These are phyloP conservation scores for Calycina herbarum DNA, from an alignment of 2,329 filamentous ascomycete genomes.

Conservation along the genomic window DNA sequence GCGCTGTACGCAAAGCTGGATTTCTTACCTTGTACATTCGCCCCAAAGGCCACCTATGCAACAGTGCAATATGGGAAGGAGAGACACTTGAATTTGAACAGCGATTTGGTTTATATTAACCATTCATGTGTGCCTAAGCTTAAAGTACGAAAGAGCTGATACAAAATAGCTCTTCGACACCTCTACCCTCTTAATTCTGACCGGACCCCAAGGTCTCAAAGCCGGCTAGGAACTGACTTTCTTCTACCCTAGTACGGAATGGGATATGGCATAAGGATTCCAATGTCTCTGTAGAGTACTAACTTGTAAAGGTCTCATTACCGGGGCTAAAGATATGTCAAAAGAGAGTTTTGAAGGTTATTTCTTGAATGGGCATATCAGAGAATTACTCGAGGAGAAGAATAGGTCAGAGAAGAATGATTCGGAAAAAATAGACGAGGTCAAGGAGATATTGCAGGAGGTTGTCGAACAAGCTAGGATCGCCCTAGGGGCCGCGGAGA, in stretches of 20 bases:
- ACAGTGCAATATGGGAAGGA: conserved; percentile 60
- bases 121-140: conserved; percentile 67
- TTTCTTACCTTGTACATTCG: conserved; percentile 62
- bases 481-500: conserved; percentile 43
- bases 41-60: conserved; percentile 58
- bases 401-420: conserved; percentile 40
- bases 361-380: conserved; percentile 64
- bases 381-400: conserved; percentile 51
- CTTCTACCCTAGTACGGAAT: conserved; percentile 76
- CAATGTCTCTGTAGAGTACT: conserved; percentile 60
- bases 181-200: conserved; percentile 55
- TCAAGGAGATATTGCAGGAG: neutral
- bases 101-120: conserved; percentile 66
- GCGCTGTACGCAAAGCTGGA: conserved; percentile 65
- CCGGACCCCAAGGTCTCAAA: conserved; percentile 54
- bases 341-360: conserved; percentile 53
- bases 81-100: conserved; percentile 62
- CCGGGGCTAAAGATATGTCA: conserved; percentile 62
- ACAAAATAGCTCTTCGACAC: conserved; percentile 58
- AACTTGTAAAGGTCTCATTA: conserved; percentile 61
- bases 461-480: conserved; percentile 5
- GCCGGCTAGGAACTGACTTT: conserved; percentile 64
- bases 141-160: conserved; percentile 7
- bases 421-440: neutral
- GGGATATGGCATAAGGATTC: conserved; percentile 72